Base-by-base conservation (phyloP, 2,329 filamentous ascomycete genomes). In the Teratosphaeria gauchensis region DNA sequence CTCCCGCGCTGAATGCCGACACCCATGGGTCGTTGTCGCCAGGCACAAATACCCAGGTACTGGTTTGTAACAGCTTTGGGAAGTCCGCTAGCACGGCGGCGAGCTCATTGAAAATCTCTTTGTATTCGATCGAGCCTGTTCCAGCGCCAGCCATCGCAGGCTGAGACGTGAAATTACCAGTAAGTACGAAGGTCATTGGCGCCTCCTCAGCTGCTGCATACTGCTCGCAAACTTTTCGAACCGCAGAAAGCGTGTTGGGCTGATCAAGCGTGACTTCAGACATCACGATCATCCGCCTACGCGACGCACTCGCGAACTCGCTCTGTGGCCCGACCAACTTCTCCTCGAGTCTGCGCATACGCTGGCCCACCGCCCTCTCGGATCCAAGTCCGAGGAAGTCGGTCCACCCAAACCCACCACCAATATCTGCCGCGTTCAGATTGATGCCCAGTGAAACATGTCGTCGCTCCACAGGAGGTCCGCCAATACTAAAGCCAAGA, bases 1-100 rank as follows among this genome's bases (percentile, higher is more conserved):
- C 86, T 3, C 90, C 90, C 1, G 85, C 86, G 0, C 84, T 84
- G 71, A 95, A 96, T 1, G 91, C 83, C 0, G 90, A 95, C 4
- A 87, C 84, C 94, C 94, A 99, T n/a, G 90, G 92, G 72, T 99
- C 94, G 71, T 96, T 95, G 74, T 97, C 92, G 32, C 94, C 94
- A 0, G 94, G 94, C 0, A 97, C 88, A 69, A 99, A 96, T 33
- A 96, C 79, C 71, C 97, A 96, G 0, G 89, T 92, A 4, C 89
- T 87, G 30, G 83, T 82, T 58, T 87, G 86, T 51, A 97, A 81
- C 14, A 99, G 81, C 0, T 82, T 80, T 2, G 90, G 90, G 69
- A 90, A 97, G 65, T 97, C 91, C 7, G 89, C 81, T 5, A 99
- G 80, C 1, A 90, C 82, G 1, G 86, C 85, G 2, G 94, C 92